These are phyloP conservation scores for Starmerella apis DNA, from an alignment of 805 yeast species.

Conservation along the genomic window DNA sequence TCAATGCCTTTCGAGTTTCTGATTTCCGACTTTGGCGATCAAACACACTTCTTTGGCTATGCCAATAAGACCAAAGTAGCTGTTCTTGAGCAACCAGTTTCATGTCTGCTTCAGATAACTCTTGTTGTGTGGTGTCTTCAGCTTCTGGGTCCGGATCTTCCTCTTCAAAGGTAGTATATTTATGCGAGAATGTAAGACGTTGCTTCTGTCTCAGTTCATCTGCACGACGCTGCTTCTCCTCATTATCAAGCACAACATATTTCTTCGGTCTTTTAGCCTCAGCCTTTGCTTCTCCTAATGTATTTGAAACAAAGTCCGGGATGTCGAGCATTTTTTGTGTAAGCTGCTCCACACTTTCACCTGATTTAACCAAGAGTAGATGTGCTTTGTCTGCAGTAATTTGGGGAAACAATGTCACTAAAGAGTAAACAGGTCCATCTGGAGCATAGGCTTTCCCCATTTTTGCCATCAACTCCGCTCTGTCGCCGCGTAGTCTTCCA, in stretches of 20 bases:
- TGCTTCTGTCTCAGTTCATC: constrained; percentile 7
- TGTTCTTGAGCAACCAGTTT: constrained; percentile 38
- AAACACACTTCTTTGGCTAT: constrained; percentile 40
- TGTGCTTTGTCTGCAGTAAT: constrained; percentile 40
- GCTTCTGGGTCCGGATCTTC: constrained; percentile 41
- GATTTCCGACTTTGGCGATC: constrained; percentile 43
- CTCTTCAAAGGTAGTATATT: constrained; percentile 34
- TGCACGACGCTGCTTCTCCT: constrained; percentile 20
- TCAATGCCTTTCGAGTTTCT: constrained; percentile 42
- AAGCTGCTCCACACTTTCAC: constrained; percentile 42
- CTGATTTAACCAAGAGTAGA: constrained; percentile 39
- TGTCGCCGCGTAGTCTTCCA: neutral
- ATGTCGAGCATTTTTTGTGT: constrained; percentile 54
- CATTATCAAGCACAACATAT: constrained; percentile 29
- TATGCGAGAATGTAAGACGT: constrained; percentile 37
- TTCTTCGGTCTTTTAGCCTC: neutral
- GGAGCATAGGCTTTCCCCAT: constrained; percentile 1
- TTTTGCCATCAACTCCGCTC: neutral
- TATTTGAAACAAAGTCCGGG: constrained; percentile 37
- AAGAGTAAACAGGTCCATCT: constrained; percentile 10
- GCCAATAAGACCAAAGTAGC: constrained; percentile 16
- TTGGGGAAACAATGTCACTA: constrained; percentile 48
- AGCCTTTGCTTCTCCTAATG: constrained; percentile 22
- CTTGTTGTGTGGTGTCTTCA: constrained; percentile 55
- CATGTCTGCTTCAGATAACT: constrained; percentile 34